phyloP scores from a whole-genome alignment of 1,139 yeast species.

The Pichia sp. region DNA sequence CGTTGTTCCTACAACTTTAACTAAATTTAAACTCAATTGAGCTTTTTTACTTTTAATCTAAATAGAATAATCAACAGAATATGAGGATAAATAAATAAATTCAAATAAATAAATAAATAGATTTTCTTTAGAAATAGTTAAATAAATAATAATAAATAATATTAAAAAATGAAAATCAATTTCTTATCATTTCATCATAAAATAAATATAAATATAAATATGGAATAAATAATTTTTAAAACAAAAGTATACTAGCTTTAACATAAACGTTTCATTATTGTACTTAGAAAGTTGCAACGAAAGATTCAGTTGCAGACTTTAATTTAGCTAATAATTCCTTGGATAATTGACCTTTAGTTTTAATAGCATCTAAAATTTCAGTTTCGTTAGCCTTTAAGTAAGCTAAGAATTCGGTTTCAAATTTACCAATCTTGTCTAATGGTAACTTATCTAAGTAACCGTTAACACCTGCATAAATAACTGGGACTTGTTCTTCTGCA shows the following conservation, averaged over 20 bases:
- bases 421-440: conserved; percentile 80
- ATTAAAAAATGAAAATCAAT: conserved; percentile 7
- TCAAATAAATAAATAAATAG: conserved; percentile 8
- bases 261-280: conserved; percentile 15
- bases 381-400: conserved; percentile 86
- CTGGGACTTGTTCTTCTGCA: conserved; percentile 98
- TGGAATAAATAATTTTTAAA: conserved; percentile 18
- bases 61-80: conserved; percentile 3
- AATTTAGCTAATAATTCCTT: conserved; percentile 82
- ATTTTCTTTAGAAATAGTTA: conserved; percentile 2
- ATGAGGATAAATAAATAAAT: conserved; percentile 2
- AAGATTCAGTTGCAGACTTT: conserved; percentile 86
- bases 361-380: conserved; percentile 77
- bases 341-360: conserved; percentile 84
- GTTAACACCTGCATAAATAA: conserved; percentile 98
- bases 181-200: conserved; percentile 20
- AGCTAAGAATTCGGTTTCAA: conserved; percentile 88
- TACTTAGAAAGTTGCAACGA: conserved; percentile 74
- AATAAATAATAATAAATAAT: conserved; percentile 1
- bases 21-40: background rate
- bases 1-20: background rate
- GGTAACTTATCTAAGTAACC: conserved; percentile 93
- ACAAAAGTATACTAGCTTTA: conserved; percentile 12
- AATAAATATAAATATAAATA: conserved; percentile 19
- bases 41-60: conserved; percentile 2